A percentile compares a stretch with the other conserved stretches of the same genome.
Evolutionary conservation across 805 yeast genomes (phyloP).

Genomic region (Wickerhamomyces bisporus): DNA sequence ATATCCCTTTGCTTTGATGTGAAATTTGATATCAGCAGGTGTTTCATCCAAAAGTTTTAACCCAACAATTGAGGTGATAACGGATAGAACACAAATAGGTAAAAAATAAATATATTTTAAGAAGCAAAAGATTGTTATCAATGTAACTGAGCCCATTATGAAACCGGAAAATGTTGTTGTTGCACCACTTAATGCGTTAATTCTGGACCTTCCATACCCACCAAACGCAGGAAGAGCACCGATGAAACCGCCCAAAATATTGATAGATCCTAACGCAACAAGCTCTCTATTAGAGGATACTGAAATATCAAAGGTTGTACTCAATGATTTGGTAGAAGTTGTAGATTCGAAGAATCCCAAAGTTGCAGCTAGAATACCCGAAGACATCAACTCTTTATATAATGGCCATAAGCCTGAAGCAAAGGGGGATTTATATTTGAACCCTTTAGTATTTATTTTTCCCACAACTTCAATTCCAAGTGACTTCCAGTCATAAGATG

Average conservation of each 20-base stretch:
- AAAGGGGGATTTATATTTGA: constrained; percentile 57
- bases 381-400: constrained; percentile 52
- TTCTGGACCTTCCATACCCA: constrained; percentile 90
- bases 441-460: constrained; percentile 44
- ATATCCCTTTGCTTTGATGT: constrained; percentile 66
- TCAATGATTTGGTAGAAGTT: constrained; percentile 84
- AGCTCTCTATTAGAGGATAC: constrained; percentile 86
- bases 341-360: constrained; percentile 91
- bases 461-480: constrained; percentile 71
- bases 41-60: constrained; percentile 74
- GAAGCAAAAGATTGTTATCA: constrained; percentile 56
- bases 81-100: constrained; percentile 76
- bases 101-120: constrained; percentile 62
- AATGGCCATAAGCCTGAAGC: constrained; percentile 37
- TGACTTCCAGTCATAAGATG: constrained; percentile 45
- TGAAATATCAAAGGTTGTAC: constrained; percentile 63
- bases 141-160: constrained; percentile 71
- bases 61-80: constrained; percentile 77
- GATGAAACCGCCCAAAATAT: constrained; percentile 48
- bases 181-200: constrained; percentile 85
- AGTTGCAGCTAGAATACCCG: constrained; percentile 74
- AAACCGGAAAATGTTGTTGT: constrained; percentile 80
- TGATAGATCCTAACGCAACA: constrained; percentile 81
- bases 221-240: constrained; percentile 87
- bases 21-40: constrained; percentile 73